Conservation (phyloP, 2,329 filamentous ascomycete species). For the Aspergillus fructus region DNA sequence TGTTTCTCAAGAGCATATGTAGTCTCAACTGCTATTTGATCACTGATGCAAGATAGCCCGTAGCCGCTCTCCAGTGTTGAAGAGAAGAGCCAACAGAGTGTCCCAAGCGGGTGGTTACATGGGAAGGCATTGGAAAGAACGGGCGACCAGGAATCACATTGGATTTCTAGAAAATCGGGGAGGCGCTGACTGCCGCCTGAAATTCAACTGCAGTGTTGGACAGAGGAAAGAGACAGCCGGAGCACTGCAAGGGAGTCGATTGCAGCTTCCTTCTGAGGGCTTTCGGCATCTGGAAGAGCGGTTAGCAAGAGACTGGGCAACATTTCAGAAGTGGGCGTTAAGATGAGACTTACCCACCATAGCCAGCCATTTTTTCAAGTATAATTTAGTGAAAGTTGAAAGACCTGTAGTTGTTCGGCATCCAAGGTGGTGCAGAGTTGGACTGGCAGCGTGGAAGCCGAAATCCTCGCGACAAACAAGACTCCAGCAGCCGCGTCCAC, state of each 20-base stretch:
- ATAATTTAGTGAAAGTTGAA: neutral
- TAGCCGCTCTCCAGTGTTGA: neutral
- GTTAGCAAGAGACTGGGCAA: neutral
- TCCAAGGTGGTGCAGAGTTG: constrained; percentile 13
- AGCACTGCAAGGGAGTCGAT: constrained; percentile 12
- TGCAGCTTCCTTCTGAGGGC: constrained; percentile 9
- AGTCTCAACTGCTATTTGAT: neutral
- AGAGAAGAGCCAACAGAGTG: neutral
- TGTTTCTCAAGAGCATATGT: neutral
- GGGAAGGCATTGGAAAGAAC: neutral
- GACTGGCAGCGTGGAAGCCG: neutral
- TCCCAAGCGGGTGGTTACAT: neutral
- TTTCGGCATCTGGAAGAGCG: neutral
- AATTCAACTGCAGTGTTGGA: constrained; percentile 17
- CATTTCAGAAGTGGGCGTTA: neutral
- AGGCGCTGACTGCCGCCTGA: constrained; percentile 1
- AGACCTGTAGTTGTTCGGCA: neutral
- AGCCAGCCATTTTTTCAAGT: neutral
- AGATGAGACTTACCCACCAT: neutral
- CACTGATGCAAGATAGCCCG: too few relatives aligned
- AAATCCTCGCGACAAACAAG: neutral
- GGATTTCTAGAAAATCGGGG: neutral
- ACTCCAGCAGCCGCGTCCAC: constrained; percentile 4
- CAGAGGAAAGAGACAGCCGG: constrained; percentile 13
- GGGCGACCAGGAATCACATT: neutral